phyloP scores from a whole-genome alignment of 257 asterid species.

The Solanum raphanifolium region DNA sequence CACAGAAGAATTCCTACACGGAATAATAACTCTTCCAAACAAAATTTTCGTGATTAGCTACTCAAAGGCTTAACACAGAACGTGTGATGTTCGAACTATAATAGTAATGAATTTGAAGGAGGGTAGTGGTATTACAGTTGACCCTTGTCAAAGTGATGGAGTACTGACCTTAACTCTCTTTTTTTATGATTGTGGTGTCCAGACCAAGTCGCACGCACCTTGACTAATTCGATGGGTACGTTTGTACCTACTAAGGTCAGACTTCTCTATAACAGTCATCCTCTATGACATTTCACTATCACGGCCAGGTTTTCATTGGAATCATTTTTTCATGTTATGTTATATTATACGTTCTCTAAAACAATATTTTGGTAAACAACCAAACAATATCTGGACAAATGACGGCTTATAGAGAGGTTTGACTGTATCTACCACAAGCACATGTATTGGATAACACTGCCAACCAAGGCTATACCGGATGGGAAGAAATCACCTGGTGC shows the following conservation, averaged over 20 bases:
- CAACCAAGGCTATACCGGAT: not conserved
- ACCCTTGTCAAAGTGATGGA: not conserved
- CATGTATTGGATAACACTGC: not conserved
- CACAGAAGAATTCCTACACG: not conserved
- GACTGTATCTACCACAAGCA: not conserved
- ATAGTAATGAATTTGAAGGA: not conserved
- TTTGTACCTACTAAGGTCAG: not conserved
- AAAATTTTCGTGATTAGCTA: not conserved
- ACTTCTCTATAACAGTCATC: not conserved
- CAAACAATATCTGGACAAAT: not conserved
- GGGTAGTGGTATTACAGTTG: not conserved
- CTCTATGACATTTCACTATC: not conserved
- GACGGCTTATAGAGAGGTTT: not conserved
- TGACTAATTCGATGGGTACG: not conserved
- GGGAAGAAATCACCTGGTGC: not conserved
- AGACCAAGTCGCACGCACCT: not conserved
- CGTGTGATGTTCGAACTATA: not conserved
- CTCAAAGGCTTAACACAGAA: not conserved
- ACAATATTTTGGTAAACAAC: not conserved
- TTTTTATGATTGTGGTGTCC: not conserved
- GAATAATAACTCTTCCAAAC: not conserved
- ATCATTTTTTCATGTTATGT: not conserved
- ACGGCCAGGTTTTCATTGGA: not conserved
- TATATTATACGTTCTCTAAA: not conserved
- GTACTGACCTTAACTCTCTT: not conserved